phyloP scores from a whole-genome alignment of 352 stramenopile genomes.

The Pelagophyceae sp. region DNA sequence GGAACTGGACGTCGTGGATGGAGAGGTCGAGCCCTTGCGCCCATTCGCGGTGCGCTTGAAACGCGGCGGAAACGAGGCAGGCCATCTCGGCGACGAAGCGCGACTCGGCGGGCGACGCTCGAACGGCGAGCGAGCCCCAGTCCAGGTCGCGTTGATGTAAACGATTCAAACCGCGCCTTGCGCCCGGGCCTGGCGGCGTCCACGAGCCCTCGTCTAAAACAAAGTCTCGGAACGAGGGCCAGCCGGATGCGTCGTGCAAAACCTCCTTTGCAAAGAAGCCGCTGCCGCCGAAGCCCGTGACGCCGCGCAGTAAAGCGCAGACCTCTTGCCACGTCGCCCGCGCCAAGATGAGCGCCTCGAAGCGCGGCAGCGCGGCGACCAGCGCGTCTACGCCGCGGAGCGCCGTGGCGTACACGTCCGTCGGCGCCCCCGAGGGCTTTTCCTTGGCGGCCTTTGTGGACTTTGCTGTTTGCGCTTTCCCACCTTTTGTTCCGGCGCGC shows the following conservation, averaged over 20 bases:
- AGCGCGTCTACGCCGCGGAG: not conserved
- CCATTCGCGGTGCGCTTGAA: not conserved
- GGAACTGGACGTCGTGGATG: slow-evolving; percentile 21
- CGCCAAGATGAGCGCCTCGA: not conserved
- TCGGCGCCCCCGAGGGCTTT: not conserved
- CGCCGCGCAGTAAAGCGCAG: not conserved
- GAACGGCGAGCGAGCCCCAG: not conserved
- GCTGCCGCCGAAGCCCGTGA: slow-evolving; percentile 7
- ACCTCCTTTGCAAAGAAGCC: slow-evolving; percentile 17
- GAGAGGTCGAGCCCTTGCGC: not conserved
- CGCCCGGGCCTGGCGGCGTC: slow-evolving; percentile 7
- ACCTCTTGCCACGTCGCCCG: not conserved
- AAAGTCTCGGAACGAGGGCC: not conserved
- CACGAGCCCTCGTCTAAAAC: not conserved
- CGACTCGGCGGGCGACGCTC: not conserved
- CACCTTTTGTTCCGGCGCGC: not conserved
- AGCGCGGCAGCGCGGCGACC: not conserved
- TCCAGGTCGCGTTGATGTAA: not conserved
- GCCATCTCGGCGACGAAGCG: slow-evolving; percentile 12
- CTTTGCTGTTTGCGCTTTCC: too few species aligned
- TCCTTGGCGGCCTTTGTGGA: too few species aligned
- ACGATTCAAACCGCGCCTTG: slow-evolving; percentile 4
- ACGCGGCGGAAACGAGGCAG: not conserved
- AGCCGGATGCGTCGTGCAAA: slow-evolving; percentile 1
- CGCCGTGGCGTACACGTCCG: not conserved